Base-by-base conservation (phyloP, 257 asterid species). In the Mitragyna speciosa region DNA sequence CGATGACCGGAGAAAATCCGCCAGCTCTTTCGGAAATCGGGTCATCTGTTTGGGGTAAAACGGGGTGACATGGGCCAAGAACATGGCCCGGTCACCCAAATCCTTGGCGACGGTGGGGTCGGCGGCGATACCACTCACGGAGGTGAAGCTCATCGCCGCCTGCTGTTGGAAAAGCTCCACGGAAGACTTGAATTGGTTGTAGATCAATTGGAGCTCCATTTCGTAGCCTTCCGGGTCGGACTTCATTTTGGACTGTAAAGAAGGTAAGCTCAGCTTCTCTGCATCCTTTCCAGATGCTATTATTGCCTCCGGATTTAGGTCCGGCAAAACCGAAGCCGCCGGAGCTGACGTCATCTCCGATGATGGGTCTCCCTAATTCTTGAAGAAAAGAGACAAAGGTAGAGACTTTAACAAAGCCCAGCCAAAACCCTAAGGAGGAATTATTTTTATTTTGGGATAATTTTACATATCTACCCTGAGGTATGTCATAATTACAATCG, bases 161-260 rank as follows among this genome's bases (percentile, higher is more conserved):
- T 95, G 97, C 76, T 91, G 92, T 86, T 89, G 87, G 71, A 93
- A 95, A 33, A 92, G 92, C 73, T 92, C 97, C n/a, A 93, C 86
- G 14, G 94, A 91, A 0, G 97, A 90, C 81, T 91, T 90, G 86
- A 93, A 95, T 81, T 93, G 98, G 52, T 75, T 84, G 89, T 92
- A 92, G 17, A 95, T 77, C 31, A 91, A 83, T 15, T 26, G 71
- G 33, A 95, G 86, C 86, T 93, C 99, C 58, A 92, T 75, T 4
- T 65, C 82, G 69, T 93, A 95, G n/a, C 98, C 97, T 81, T 93
- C 97, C 10, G 97, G 97, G 81, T 95, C 98, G 63, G 80, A 48
- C 85, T 95, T 95, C 96, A 95, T 95, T 33, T 88, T 93, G 68
- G 97, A 89, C 52, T 92, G 99, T 5, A 93, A 86, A 8, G 84